These are phyloP conservation scores for Knoxdaviesia capensis DNA, from an alignment of 2,329 filamentous ascomycete genomes.

Conservation along the genomic window DNA sequence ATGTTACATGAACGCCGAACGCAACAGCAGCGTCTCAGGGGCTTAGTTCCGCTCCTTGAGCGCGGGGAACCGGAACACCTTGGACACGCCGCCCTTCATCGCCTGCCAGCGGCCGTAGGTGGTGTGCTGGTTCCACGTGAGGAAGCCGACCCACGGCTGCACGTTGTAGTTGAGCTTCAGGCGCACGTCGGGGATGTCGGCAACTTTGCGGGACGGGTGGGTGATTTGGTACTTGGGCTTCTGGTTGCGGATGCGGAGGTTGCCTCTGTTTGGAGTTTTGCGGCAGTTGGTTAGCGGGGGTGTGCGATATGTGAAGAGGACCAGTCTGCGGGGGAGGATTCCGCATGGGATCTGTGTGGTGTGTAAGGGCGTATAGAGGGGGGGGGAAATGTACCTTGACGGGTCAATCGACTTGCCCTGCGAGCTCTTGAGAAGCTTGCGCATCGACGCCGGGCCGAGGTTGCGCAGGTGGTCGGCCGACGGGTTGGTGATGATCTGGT, in stretches of 20 bases:
- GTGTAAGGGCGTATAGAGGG: background rate
- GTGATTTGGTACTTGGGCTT: slow-evolving; percentile 95
- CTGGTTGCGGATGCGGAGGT: slow-evolving; percentile 62
- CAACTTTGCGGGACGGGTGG: slow-evolving; percentile 63
- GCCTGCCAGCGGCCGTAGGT: slow-evolving; percentile 43
- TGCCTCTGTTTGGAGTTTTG: slow-evolving; percentile 29
- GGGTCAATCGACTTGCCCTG: slow-evolving; percentile 40
- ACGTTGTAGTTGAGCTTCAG: slow-evolving; percentile 86
- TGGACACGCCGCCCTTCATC: slow-evolving; percentile 42
- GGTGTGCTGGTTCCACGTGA: slow-evolving; percentile 55
- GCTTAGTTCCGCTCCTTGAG: slow-evolving; percentile 35
- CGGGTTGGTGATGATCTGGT: slow-evolving; percentile 69
- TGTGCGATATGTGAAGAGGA: slow-evolving; percentile 3
- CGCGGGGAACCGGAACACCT: slow-evolving; percentile 42
- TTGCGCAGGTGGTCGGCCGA: slow-evolving; percentile 42
- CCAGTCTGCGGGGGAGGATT: no score
- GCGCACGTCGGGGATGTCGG: slow-evolving; percentile 51
- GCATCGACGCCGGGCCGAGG: slow-evolving; percentile 36
- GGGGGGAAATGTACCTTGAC: slow-evolving; percentile 21
- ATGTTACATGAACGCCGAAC: background rate
- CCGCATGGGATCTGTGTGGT: no score
- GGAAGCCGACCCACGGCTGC: slow-evolving; percentile 81
- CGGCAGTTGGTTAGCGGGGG: slow-evolving; percentile 1
- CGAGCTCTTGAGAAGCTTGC: slow-evolving; percentile 39
- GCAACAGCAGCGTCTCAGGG: no score